These are phyloP conservation scores for Pseudocercospora vitis DNA, from an alignment of 2,329 filamentous ascomycete genomes.

Conservation along the genomic window DNA sequence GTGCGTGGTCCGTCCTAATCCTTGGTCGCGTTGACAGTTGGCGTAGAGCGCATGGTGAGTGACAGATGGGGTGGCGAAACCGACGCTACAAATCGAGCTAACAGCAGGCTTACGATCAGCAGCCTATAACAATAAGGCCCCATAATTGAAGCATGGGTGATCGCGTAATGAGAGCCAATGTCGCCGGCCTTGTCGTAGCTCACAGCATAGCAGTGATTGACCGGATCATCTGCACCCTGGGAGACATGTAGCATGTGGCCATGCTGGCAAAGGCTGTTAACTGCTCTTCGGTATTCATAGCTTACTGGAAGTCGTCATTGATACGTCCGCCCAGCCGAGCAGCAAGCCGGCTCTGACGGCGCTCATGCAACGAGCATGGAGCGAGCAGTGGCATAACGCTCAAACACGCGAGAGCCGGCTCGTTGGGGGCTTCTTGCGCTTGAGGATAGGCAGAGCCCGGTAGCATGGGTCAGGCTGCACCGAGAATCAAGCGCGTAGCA, in stretches of 20 bases:
- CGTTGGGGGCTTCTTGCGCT: neutral
- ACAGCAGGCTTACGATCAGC: too few relatives aligned
- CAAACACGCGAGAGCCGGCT: neutral
- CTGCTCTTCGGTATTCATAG: neutral
- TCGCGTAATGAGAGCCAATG: slow-evolving; percentile 22
- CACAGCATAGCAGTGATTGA: slow-evolving; percentile 18
- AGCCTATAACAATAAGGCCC: too few relatives aligned
- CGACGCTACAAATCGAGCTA: too few relatives aligned
- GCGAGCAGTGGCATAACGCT: neutral
- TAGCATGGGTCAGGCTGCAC: too few relatives aligned
- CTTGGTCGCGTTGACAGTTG: slow-evolving; percentile 23
- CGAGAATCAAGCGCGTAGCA: slow-evolving; percentile 27
- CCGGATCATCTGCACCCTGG: slow-evolving; percentile 9
- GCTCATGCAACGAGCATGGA: neutral
- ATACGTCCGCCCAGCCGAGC: neutral
- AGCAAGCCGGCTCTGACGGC: neutral
- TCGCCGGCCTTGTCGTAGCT: slow-evolving; percentile 20
- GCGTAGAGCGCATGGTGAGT: slow-evolving; percentile 28
- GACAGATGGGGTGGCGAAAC: too few relatives aligned
- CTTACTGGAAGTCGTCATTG: neutral
- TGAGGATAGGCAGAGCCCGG: neutral
- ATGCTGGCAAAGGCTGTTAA: neutral
- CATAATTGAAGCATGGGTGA: slow-evolving; percentile 17
- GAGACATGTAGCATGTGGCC: neutral
- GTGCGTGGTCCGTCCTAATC: slow-evolving; percentile 10